Conservation (phyloP, 2,329 filamentous ascomycete genomes). For the Colletotrichum scovillei region DNA sequence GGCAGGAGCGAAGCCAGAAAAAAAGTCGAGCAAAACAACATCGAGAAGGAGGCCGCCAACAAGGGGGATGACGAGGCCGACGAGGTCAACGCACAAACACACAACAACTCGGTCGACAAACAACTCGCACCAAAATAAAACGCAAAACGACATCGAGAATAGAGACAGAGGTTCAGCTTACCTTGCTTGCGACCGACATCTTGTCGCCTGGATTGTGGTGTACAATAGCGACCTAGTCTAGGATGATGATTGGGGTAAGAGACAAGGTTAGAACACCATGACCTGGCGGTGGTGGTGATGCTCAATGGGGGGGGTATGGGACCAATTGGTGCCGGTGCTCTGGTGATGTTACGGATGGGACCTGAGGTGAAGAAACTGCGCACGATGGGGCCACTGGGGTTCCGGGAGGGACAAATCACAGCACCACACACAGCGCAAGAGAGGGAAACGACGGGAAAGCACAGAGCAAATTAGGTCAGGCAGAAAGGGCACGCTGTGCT, state of each 20-base stretch:
- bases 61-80: neutral
- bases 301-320: constrained; percentile 33
- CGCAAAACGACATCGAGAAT: neutral
- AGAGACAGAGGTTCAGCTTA: constrained; percentile 22
- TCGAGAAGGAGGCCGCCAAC: neutral
- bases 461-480: constrained; percentile 34
- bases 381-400: constrained; percentile 33
- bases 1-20: neutral
- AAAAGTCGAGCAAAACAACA: neutral
- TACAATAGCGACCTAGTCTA: constrained; percentile 40
- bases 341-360: constrained; percentile 34
- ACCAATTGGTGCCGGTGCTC: constrained; percentile 33
- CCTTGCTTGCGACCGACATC: constrained; percentile 40
- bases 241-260: constrained; percentile 37
- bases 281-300: constrained; percentile 35
- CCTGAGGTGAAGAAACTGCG: constrained; percentile 38
- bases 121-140: constrained; percentile 1
- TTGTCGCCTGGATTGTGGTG: constrained; percentile 40
- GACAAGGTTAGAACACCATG: constrained; percentile 39
- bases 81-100: constrained; percentile 10
- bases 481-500: constrained; percentile 19
- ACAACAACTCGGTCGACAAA: constrained; percentile 9
- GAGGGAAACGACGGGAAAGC: constrained; percentile 13
- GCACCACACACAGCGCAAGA: neutral
- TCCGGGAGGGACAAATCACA: constrained; percentile 31